These are phyloP conservation scores for Lentinula raphanica DNA, from an alignment of 768 basidiomycete genomes.

Conservation along the genomic window DNA sequence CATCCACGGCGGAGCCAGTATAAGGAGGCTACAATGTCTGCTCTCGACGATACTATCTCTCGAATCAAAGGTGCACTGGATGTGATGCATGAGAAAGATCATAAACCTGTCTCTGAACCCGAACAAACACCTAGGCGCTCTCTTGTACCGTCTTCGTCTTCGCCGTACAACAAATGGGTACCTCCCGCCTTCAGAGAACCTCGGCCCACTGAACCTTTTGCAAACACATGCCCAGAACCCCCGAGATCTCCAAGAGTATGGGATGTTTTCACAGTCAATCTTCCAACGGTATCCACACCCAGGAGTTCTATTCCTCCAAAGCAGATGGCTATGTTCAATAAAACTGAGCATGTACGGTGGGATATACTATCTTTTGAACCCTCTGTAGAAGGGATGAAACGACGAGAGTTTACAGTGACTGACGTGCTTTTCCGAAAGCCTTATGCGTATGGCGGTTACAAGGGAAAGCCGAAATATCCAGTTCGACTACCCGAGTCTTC, in stretches of 20 bases:
- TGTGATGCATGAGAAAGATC: slow-evolving; percentile 54
- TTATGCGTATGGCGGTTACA: slow-evolving; percentile 18
- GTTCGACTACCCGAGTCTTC: slow-evolving; percentile 36
- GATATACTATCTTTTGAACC: slow-evolving; percentile 72
- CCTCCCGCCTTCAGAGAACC: slow-evolving; percentile 47
- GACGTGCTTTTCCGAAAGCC: slow-evolving; percentile 55
- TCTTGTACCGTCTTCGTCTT: slow-evolving; percentile 11
- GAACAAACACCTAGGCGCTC: slow-evolving; percentile 18
- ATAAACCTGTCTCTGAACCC: slow-evolving; percentile 19
- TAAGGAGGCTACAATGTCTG: slow-evolving; percentile 59
- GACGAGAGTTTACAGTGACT: slow-evolving; percentile 57
- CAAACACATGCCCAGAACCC: slow-evolving; percentile 42
- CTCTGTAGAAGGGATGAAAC: slow-evolving; percentile 59
- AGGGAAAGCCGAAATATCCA: slow-evolving; percentile 35
- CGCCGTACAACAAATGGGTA: slow-evolving; percentile 45
- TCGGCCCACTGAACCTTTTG: slow-evolving; percentile 38
- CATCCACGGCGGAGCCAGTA: slow-evolving; percentile 29
- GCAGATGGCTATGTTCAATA: slow-evolving; percentile 42
- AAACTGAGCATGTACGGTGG: slow-evolving; percentile 40
- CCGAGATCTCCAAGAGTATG: slow-evolving; percentile 41
- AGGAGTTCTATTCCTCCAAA: slow-evolving; percentile 42
- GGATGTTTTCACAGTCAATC: slow-evolving; percentile 35
- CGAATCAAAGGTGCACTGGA: slow-evolving; percentile 79
- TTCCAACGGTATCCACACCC: slow-evolving; percentile 40
- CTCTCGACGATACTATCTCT: slow-evolving; percentile 78